These are phyloP conservation scores for Evansstolkia leycettana DNA, from an alignment of 495 filamentous ascomycete genomes.

Conservation along the genomic window DNA sequence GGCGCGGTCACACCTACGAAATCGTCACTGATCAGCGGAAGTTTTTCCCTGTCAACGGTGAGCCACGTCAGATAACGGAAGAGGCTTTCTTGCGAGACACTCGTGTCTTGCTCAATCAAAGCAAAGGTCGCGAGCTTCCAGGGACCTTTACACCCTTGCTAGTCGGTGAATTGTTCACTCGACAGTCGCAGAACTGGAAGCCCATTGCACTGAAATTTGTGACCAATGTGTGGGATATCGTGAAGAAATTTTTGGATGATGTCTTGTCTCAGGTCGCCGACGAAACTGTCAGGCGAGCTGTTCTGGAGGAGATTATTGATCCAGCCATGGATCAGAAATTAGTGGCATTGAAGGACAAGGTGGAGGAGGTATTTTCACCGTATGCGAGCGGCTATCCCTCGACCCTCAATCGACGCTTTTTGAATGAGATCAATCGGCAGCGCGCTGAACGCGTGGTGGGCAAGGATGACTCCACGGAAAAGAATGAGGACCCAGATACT, in stretches of 20 bases:
- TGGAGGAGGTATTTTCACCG: slow-evolving; percentile 8
- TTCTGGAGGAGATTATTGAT: slow-evolving; percentile 27
- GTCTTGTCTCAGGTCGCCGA: slow-evolving; percentile 21
- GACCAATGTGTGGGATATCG: slow-evolving; percentile 17
- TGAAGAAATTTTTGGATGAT: slow-evolving; percentile 22
- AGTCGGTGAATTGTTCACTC: slow-evolving; percentile 35
- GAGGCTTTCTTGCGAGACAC: slow-evolving; percentile 27
- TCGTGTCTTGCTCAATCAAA: slow-evolving; percentile 22
- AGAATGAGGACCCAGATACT: slow-evolving; percentile 1
- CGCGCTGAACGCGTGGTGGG: neutral
- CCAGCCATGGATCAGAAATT: slow-evolving; percentile 19
- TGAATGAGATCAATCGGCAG: neutral
- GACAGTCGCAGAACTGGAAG: slow-evolving; percentile 36
- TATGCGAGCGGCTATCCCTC: slow-evolving; percentile 11
- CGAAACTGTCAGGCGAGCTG: slow-evolving; percentile 19
- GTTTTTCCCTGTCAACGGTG: slow-evolving; percentile 3
- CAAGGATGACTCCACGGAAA: neutral
- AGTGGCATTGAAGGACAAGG: slow-evolving; percentile 12
- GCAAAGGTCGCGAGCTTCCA: slow-evolving; percentile 34
- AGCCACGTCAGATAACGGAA: slow-evolving; percentile 16
- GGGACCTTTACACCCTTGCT: slow-evolving; percentile 40
- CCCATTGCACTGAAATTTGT: slow-evolving; percentile 25
- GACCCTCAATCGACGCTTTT: slow-evolving; percentile 6
- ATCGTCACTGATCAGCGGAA: slow-evolving; percentile 3
- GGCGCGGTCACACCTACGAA: slow-evolving; percentile 28